Conservation (phyloP, 257 asterid species). For the Parsonsia alboflavescens region DNA sequence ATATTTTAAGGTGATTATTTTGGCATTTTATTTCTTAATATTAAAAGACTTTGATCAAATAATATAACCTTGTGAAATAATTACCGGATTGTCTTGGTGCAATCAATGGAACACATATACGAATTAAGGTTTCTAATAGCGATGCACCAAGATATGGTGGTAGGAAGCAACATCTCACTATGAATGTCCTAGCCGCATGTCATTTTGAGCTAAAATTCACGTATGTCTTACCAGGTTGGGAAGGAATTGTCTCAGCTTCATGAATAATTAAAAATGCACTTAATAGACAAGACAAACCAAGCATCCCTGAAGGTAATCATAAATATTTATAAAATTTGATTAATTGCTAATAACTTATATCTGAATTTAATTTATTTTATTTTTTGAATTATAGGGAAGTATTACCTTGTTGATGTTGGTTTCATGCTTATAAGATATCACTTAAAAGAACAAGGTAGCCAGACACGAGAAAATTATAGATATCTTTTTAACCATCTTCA, state of each 20-base stretch:
- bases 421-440: not conserved
- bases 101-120: conserved; percentile 4
- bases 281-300: not conserved
- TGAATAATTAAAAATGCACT: conserved; percentile 6
- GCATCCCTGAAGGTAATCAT: no score
- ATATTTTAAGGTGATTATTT: no score
- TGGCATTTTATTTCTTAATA: not conserved
- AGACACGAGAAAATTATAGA: no score
- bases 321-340: no score
- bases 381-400: not conserved
- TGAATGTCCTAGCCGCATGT: not conserved
- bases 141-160: not conserved
- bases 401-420: not conserved
- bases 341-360: no score
- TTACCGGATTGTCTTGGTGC: conserved; percentile 9
- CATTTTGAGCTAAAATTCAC: conserved; percentile 9
- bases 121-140: not conserved
- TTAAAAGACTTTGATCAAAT: not conserved
- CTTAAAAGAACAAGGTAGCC: not conserved
- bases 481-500: conserved; percentile 3
- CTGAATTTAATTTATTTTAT: no score
- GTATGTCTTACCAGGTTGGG: not conserved
- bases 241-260: not conserved
- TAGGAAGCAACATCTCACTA: not conserved
- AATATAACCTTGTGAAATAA: not conserved